phyloP scores from a whole-genome alignment of 225 moss, liverwort and hornwort genomes.

The Takakia lepidozioides region DNA sequence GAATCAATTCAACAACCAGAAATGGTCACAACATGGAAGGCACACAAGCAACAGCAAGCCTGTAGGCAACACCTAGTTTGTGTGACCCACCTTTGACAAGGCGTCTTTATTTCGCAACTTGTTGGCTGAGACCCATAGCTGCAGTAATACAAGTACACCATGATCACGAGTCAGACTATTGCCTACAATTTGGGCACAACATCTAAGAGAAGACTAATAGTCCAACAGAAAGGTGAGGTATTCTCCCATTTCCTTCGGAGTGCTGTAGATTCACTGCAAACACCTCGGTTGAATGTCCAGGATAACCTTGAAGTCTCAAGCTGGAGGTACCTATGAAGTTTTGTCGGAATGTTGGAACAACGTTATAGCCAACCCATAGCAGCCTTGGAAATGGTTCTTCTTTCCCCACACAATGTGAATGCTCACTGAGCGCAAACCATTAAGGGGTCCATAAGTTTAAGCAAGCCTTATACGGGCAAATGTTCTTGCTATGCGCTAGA shows the following conservation, averaged over 20 bases:
- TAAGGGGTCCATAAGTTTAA: too few species aligned
- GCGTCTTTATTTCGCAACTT: conserved; percentile 42
- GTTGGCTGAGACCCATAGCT: conserved; percentile 39
- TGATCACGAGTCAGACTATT: neutral
- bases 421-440: too few species aligned
- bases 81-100: conserved; percentile 30
- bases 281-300: conserved; percentile 23
- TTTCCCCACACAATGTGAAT: too few species aligned
- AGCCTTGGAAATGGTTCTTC: too few species aligned
- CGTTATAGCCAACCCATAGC: too few species aligned
- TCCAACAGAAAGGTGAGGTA: neutral
- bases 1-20: neutral
- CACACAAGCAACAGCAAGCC: neutral
- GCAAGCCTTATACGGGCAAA: too few species aligned
- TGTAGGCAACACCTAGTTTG: too few species aligned
- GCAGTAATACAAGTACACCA: neutral
- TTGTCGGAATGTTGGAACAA: too few species aligned
- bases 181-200: neutral
- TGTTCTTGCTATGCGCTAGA: too few species aligned
- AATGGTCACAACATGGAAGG: neutral
- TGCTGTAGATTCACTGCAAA: conserved; percentile 1
- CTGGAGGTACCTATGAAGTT: too few species aligned
- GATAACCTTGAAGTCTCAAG: too few species aligned
- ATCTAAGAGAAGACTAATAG: neutral
- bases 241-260: neutral